Percentiles rank a stretch among this genome's conserved stretches.
phyloP scores from a whole-genome alignment of 2,329 filamentous ascomycete species.

The Aspergillus hiratsukae region DNA sequence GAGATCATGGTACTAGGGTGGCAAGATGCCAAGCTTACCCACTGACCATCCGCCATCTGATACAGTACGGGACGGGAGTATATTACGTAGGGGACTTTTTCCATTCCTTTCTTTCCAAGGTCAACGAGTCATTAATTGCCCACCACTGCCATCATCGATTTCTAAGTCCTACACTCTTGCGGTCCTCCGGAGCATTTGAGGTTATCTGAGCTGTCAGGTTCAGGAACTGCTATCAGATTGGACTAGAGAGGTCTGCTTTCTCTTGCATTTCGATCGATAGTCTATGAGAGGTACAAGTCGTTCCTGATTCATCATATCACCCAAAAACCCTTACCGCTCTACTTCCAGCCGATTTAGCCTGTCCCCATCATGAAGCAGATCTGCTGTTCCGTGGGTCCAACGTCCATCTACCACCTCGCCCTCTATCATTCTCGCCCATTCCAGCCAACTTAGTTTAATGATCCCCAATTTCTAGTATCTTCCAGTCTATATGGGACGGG shows the following conservation, averaged over 20 bases:
- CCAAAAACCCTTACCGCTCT: not conserved
- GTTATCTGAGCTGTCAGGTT: not conserved
- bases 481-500: not conserved
- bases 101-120: conserved; percentile 1
- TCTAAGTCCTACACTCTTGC: not conserved
- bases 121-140: conserved; percentile 6
- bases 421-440: conserved; percentile 2
- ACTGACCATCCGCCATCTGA: not conserved
- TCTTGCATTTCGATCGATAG: not conserved
- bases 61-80: not conserved
- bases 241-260: too few relatives aligned
- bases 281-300: not conserved
- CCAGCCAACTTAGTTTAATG: not conserved
- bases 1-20: not conserved
- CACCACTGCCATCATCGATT: not conserved
- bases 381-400: conserved; percentile 10
- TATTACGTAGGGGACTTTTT: conserved; percentile 16
- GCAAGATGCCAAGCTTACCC: not conserved
- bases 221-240: not conserved
- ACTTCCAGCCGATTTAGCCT: not conserved
- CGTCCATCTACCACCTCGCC: not conserved
- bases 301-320: not conserved
- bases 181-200: not conserved
- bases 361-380: conserved; percentile 3
- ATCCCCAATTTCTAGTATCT: not conserved